Evolutionary conservation across 208 protist species (phyloP), one percentile per base, ranked within the genome.

Genomic region (Balamuthia mandrillaris): DNA sequence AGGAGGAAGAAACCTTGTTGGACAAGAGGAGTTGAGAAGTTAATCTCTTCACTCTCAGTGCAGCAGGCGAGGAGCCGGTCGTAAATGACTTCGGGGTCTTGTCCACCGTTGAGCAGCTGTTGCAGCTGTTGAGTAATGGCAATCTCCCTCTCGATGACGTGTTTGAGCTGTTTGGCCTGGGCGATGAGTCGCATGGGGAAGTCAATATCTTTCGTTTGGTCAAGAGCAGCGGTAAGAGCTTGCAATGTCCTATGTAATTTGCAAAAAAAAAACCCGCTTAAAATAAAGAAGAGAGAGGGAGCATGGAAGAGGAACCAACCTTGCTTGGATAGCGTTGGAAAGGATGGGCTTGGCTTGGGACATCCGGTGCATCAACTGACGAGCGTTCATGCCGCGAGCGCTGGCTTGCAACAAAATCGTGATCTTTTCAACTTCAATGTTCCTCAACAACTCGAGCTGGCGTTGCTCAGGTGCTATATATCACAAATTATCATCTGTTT

Each of bases 261-360:
- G n/a, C n/a, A n/a, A n/a, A n/a, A n/a, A n/a, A n/a, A n/a, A n/a
- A n/a, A n/a, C n/a, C n/a, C n/a, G n/a, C n/a, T n/a, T n/a, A n/a
- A n/a, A n/a, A n/a, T n/a, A n/a, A n/a, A n/a, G n/a, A n/a, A n/a
- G n/a, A n/a, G n/a, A n/a, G n/a, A n/a, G n/a, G n/a, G n/a, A n/a
- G n/a, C n/a, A n/a, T n/a, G n/a, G n/a, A n/a, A n/a, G n/a, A n/a
- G n/a, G n/a, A 4, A 78, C 42, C 31, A 29, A 29, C 14, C 68
- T 24, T 14, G 68, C 3, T 29, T 78, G 21, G 41, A 78, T 78
- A 35, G 68, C 68, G 9, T 49, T 52, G 39, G 54, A 3, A 3
- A 78, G 68, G 18, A 78, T 35, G 5, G 68, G 68, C 45, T 78
- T 78, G 68, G n/a, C n/a, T n/a, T n/a, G n/a, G n/a, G n/a, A n/a